Conservation (phyloP, 2,329 filamentous ascomycete species). For the Verticillium nonalfalfae region DNA sequence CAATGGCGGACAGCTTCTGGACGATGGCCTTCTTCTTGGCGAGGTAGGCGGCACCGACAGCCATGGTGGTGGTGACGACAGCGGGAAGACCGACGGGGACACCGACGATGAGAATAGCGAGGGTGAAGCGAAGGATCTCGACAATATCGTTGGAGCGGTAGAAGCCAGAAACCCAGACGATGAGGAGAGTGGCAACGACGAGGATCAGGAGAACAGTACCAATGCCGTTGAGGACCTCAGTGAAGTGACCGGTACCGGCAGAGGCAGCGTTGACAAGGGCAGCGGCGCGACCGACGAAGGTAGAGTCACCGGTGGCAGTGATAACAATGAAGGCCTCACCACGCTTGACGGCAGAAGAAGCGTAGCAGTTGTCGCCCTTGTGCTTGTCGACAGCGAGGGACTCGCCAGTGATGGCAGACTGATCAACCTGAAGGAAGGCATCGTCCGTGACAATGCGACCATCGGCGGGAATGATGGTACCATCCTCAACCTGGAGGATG, state of each 20-base stretch:
- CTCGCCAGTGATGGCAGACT: conserved; percentile 87
- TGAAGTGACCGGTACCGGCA: conserved; percentile 76
- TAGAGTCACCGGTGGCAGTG: conserved; percentile 81
- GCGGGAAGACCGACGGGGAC: conserved; percentile 89
- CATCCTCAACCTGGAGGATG: conserved; percentile 85
- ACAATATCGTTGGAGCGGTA: conserved; percentile 81
- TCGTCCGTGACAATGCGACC: conserved; percentile 78
- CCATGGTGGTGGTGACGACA: conserved; percentile 92
- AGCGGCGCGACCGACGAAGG: conserved; percentile 83
- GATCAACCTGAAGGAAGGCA: conserved; percentile 83
- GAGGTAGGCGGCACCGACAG: conserved; percentile 84
- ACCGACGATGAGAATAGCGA: conserved; percentile 87
- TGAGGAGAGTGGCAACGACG: conserved; percentile 71
- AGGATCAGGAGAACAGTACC: conserved; percentile 74
- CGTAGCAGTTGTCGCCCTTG: conserved; percentile 72
- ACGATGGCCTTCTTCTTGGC: conserved; percentile 92
- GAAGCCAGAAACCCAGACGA: conserved; percentile 83
- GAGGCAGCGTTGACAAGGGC: conserved; percentile 76
- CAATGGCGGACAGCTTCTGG: conserved; percentile 86
- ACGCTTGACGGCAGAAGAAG: conserved; percentile 85
- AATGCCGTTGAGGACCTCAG: conserved; percentile 82
- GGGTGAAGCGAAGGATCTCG: conserved; percentile 73
- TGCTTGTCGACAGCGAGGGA: conserved; percentile 89
- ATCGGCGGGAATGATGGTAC: conserved; percentile 86
- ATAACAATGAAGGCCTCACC: conserved; percentile 80